Evolutionary conservation across 2,329 filamentous ascomycete species (phyloP), one percentile per base, ranked within the genome.

Genomic region (Lachnum nothofagi): DNA sequence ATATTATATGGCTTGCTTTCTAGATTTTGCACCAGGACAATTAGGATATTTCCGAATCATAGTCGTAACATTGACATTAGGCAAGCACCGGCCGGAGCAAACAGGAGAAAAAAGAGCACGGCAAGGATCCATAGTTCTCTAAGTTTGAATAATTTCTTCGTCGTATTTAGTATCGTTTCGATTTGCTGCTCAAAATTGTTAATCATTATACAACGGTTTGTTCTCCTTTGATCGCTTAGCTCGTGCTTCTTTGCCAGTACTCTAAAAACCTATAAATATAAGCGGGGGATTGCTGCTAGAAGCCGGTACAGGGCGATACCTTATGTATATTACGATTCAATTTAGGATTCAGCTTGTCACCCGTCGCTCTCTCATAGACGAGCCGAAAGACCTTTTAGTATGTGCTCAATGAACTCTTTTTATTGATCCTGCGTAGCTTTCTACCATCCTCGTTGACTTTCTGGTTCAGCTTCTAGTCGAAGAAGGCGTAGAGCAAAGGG

Each of bases 1-100:
- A 48, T 20, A 9, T 27, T 22, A 43, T 48, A 27, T 6, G 39
- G 45, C 27, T 38, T 38, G 17, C 45, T 27, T 20, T 43, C 31
- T 7, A 19, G 25, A 20, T 45, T 19, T 23, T 19, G 38, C 16
- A 40, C n/a, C 12, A 40, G 38, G 6, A 14, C 20, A 6, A 40
- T 20, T 7, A 23, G n/a, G 20, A 40, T 40, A 20, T 40, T 8
- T 19, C 38, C 5, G 20, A 19, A 40, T n/a, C 38, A n/a, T 8
- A 40, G 38, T 8, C 20, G n/a, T 23, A 40, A n/a, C 9, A 23
- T 19, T n/a, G 38, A n/a, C 23, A 19, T 9, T 19, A 19, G 38
- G 25, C 25, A 12, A 29, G 25, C 25, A 29, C 25, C 25, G 25
- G 25, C 25, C 25, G 25, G 25, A 29, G 25, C 25, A 6, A 29